Conservation (phyloP, 2,329 filamentous ascomycete species). For the Bipolaris cookei region DNA sequence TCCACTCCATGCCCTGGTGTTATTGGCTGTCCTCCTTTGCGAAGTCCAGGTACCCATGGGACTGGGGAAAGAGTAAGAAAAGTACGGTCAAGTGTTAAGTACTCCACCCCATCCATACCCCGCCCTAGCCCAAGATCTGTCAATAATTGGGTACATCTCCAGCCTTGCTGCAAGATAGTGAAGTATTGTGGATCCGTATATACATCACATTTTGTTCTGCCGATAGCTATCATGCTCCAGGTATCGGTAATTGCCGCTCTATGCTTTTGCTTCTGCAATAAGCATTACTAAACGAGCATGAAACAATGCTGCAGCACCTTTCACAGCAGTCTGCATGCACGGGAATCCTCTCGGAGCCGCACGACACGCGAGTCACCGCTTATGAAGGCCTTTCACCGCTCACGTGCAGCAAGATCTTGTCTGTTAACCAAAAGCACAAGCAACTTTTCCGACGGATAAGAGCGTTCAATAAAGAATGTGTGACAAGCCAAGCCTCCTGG, state of each 20-base stretch:
- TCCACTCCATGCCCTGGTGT: not conserved
- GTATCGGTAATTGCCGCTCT: not conserved
- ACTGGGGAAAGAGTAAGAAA: not conserved
- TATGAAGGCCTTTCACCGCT: no score
- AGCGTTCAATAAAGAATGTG: not conserved
- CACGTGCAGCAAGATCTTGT: not conserved
- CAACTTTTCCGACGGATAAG: not conserved
- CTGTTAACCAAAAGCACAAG: not conserved
- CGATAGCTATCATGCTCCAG: not conserved
- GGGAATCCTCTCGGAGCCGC: not conserved
- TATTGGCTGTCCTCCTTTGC: not conserved
- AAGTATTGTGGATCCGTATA: not conserved
- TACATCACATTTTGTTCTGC: not conserved
- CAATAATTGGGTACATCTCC: not conserved
- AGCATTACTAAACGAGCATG: not conserved
- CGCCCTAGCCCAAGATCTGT: not conserved
- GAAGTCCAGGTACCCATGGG: not conserved
- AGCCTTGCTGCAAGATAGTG: not conserved
- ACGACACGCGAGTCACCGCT: not conserved
- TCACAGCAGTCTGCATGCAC: not conserved
- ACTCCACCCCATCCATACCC: not conserved
- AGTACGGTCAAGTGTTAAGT: not conserved
- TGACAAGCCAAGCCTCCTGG: no score
- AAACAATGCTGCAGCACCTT: not conserved
- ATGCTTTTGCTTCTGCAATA: not conserved